Evolutionary conservation across 345 rosid species (phyloP).

Genomic region (Crucihimalaya himalaica): DNA sequence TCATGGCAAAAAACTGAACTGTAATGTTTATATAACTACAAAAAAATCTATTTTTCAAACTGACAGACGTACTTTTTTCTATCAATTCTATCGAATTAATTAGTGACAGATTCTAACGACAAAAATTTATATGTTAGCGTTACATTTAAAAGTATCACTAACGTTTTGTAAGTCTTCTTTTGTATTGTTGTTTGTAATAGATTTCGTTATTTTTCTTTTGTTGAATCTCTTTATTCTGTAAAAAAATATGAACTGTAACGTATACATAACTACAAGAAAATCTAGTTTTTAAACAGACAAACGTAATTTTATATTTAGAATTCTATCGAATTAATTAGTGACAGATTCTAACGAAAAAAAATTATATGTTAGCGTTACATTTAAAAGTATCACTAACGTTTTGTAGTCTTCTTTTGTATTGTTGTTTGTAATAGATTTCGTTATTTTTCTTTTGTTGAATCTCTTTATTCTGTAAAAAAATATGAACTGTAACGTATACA

Average conservation of each 20-base stretch:
- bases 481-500: no score
- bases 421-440: no score
- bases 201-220: no score
- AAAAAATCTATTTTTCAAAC: background rate
- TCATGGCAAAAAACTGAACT: no score
- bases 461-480: no score
- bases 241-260: no score
- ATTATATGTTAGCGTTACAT: background rate
- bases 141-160: background rate
- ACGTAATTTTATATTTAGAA: background rate
- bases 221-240: no score
- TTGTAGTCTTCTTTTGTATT: no score
- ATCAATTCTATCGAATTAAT: background rate
- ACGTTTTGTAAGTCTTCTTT: no score
- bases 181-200: no score
- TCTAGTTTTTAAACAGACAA: background rate
- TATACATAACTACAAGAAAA: background rate
- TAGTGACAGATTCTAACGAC: background rate
- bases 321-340: background rate
- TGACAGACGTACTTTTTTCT: background rate
- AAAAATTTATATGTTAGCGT: background rate
- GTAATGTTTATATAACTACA: background rate
- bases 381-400: background rate
- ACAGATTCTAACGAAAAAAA: background rate
- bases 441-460: no score